Base-by-base conservation (phyloP, 768 basidiomycete genomes). In the Leccinum rimulosum region DNA sequence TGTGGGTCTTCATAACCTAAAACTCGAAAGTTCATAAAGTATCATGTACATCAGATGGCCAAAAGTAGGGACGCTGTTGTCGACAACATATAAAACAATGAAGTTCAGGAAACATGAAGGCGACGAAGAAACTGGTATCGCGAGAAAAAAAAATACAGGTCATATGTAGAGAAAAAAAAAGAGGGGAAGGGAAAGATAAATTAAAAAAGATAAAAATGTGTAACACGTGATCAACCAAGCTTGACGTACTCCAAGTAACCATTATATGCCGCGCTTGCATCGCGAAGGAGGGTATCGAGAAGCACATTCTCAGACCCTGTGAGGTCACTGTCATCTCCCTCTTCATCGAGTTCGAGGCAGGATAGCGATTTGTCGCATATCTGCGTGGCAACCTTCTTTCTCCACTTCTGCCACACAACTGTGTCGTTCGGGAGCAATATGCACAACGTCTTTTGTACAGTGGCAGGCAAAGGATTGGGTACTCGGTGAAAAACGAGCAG, bases 361-460 rank as follows among this genome's bases (percentile, higher is more conserved):
- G 59, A 48, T n/a, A 36, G 7, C 27, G 53, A 59, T 40, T 12
- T 52, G 3, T 62, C 55, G 45, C 55, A 60, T 36, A 69, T 52
- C 36, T 55, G 62, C 30, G 0, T 48, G 30, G 50, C 45, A 5
- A 66, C 69, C 52, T 56, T 68, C 47, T 60, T 25, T 51, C 60
- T 66, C 69, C 68, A 69, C 35, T 1, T 54, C 10, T 56, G 35
- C 68, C 68, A 69, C 11, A 66, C 68, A 3, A 8, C 4, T 0
- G 68, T 69, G 17, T 71, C 64, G 14, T 69, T 69, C 1, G 67
- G 60, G 31, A 69, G 38, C 15, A 71, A 55, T 1, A 10, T 28
- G 25, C 38, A 43, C 15, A 69, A 33, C 0, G 36, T 56, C 28
- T 61, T 70, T 5, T 66, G 17, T 47, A 65, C 50, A 9, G 52